Evolutionary conservation across 345 rosid genomes (phyloP), one percentile per base, ranked within the genome.

Genomic region (Balakata baccata): DNA sequence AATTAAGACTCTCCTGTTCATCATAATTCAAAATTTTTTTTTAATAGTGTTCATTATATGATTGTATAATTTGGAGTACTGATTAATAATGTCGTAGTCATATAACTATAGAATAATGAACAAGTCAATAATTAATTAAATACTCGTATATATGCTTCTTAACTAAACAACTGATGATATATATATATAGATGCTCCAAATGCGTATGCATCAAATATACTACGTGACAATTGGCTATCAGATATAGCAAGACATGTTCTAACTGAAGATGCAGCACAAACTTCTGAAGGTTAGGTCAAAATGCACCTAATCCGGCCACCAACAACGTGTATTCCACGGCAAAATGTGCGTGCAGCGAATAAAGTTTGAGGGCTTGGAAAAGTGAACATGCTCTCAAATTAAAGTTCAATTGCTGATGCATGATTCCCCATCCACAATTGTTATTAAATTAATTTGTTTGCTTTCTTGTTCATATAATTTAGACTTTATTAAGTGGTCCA

Each of bases 381-480:
- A 78, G 80, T 53, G 65, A 77, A 70, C 56, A 71, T 80, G 74
- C 81, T 66, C 77, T 49, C 64, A 29, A 29, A 43, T 5, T 10
- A 75, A 63, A 64, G 76, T 83, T 73, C 72, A 37, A 71, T 39
- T 77, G 81, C 81, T 81, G 87, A 84, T 79, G 86, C 71, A 82
- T 81, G 89, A 81, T 84, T 87, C 90, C 72, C 80, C 87, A 75
- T 83, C 78, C 77, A 4, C 75, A 64, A 11, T 78, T 72, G 47
- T 77, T 57, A 79, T 71, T 76, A 39, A 77, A 80, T 51, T 64
- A 72, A 73, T 47, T 75, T 41, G 20, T 66, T 20, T 59, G 75
- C 64, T 80, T 78, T 78, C 52, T 62, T 75, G 38, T n/a, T 62
- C 76, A 67, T 18, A 49, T 67, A 63, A 74, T 52, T 72, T 66